These are phyloP conservation scores for Boletus tomentosulus DNA, from an alignment of 768 basidiomycete species.

Conservation along the genomic window DNA sequence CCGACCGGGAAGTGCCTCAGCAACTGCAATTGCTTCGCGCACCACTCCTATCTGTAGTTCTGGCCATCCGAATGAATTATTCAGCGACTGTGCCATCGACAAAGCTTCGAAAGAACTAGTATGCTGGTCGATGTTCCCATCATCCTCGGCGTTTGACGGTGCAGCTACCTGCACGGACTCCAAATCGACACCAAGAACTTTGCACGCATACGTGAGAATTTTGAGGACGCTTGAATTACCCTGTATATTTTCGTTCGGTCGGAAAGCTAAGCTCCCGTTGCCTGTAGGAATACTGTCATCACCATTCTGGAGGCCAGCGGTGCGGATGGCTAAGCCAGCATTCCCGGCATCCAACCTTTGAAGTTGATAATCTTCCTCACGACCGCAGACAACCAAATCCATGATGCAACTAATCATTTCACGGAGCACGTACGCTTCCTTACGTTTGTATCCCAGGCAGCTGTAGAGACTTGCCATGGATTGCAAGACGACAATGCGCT, in stretches of 20 bases:
- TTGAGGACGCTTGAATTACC: slow-evolving; percentile 82
- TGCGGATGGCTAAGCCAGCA: slow-evolving; percentile 48
- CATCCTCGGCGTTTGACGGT: slow-evolving; percentile 19
- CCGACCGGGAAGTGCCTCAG: slow-evolving; percentile 86
- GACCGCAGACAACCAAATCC: slow-evolving; percentile 82
- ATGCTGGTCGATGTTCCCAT: slow-evolving; percentile 15
- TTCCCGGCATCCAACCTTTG: slow-evolving; percentile 33
- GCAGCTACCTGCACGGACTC: slow-evolving; percentile 58
- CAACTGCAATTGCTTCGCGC: slow-evolving; percentile 86
- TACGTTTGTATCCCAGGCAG: slow-evolving; percentile 78
- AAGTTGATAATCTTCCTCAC: slow-evolving; percentile 62
- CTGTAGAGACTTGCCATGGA: slow-evolving; percentile 71
- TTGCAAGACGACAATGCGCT: slow-evolving; percentile 69
- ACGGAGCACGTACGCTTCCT: slow-evolving; percentile 82
- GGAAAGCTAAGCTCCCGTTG: slow-evolving; percentile 61
- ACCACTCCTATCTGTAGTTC: slow-evolving; percentile 93
- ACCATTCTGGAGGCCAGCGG: slow-evolving; percentile 34
- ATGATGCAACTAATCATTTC: slow-evolving; percentile 83
- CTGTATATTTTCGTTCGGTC: slow-evolving; percentile 66
- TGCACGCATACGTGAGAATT: slow-evolving; percentile 71
- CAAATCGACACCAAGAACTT: slow-evolving; percentile 77
- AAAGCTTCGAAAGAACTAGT: slow-evolving; percentile 35
- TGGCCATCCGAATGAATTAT: slow-evolving; percentile 82
- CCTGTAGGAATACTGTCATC: slow-evolving; percentile 13
- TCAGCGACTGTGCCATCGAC: slow-evolving; percentile 32